These are phyloP conservation scores for Straminergon stramineum DNA, from an alignment of 225 moss, liverwort and hornwort species.

Conservation along the genomic window DNA sequence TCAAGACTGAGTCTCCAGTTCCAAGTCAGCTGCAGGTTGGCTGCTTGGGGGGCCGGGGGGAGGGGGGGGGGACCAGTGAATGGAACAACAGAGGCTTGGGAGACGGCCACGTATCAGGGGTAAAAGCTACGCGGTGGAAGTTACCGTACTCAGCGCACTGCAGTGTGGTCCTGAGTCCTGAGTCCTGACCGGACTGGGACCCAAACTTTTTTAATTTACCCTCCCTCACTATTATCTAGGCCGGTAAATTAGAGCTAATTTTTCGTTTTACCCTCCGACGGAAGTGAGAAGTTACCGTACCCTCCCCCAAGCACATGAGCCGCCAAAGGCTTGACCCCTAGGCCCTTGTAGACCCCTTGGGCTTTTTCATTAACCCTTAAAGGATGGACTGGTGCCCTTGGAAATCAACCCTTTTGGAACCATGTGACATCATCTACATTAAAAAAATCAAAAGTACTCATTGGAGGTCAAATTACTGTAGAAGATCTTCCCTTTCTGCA, in stretches of 20 bases:
- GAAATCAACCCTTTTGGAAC: no score
- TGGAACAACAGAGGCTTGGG: neutral
- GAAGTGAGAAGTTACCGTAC: neutral
- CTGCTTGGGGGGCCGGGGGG: neutral
- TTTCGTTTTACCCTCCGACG: neutral
- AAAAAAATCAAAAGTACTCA: no score
- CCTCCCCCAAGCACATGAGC: neutral
- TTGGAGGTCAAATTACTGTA: no score
- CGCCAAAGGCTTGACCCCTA: neutral
- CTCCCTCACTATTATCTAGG: neutral
- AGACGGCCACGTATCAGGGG: neutral
- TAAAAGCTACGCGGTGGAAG: neutral
- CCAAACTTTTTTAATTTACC: neutral
- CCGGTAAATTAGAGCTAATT: neutral
- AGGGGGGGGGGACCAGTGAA: neutral
- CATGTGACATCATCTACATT: no score
- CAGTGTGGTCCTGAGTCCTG: neutral
- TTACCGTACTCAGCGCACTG: neutral
- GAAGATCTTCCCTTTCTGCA: no score
- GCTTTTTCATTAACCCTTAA: neutral
- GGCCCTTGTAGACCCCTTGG: neutral
- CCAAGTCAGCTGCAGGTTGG: neutral
- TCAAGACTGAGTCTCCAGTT: neutral
- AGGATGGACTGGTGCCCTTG: no score
- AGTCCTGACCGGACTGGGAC: rapidly evolving